Conservation (phyloP, 257 asterid genomes). For the Solanum piurae region DNA sequence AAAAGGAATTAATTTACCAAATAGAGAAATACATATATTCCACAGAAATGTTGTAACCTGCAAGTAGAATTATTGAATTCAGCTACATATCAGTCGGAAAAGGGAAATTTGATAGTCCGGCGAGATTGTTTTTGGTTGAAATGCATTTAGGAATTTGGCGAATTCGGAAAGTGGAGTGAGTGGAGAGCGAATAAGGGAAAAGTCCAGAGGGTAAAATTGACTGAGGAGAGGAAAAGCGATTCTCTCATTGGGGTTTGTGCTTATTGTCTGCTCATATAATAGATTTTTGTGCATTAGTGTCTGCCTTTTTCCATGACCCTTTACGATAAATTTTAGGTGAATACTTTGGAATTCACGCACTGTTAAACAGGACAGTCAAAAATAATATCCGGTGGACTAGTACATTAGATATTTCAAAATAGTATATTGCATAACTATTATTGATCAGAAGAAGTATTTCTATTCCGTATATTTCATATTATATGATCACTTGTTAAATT, state of each 20-base stretch:
- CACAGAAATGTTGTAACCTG: not conserved
- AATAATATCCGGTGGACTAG: too few species aligned
- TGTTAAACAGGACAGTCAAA: not conserved
- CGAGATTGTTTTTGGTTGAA: not conserved
- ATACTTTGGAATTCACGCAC: not conserved
- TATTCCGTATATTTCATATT: too few species aligned
- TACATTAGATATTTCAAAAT: too few species aligned
- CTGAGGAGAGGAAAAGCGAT: not conserved
- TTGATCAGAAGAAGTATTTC: too few species aligned
- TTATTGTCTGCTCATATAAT: constrained; percentile 13
- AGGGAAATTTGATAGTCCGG: not conserved
- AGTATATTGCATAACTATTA: too few species aligned
- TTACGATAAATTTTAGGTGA: not conserved
- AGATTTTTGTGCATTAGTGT: not conserved
- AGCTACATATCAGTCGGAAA: not conserved
- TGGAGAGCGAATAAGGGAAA: constrained; percentile 8
- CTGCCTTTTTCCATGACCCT: not conserved
- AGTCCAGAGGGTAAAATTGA: constrained; percentile 5
- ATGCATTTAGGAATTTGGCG: constrained; percentile 1
- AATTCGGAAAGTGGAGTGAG: not conserved
- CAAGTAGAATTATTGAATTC: not conserved
- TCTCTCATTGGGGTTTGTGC: constrained; percentile 33
- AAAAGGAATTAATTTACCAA: not conserved
- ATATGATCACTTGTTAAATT: too few species aligned
- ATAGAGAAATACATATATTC: not conserved